Conservation (phyloP, 495 filamentous ascomycete genomes). For the Pseudoneurospora amorphoporcata region DNA sequence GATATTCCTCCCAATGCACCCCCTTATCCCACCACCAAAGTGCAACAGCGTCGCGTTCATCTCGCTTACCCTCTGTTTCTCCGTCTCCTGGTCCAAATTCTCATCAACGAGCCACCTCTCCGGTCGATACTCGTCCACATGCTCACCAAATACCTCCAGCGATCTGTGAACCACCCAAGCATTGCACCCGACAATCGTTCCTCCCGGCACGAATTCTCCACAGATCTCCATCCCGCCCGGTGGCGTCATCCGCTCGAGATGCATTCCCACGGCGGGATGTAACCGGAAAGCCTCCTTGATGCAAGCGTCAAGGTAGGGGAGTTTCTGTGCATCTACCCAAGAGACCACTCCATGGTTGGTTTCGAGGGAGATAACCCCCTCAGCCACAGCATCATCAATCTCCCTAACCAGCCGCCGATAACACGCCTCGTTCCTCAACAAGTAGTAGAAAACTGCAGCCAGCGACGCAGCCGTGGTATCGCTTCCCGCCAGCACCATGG, state of each 20-base stretch:
- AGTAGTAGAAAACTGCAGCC: conserved; percentile 39
- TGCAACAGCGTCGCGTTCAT: conserved; percentile 28
- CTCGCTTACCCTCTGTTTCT: conserved; percentile 20
- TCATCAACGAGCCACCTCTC: conserved; percentile 37
- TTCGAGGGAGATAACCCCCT: conserved; percentile 31
- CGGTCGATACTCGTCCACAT: conserved; percentile 32
- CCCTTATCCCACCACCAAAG: conserved; percentile 52
- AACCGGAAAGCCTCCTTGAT: conserved; percentile 56
- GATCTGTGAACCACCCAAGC: conserved; percentile 44
- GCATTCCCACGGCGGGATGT: conserved; percentile 43
- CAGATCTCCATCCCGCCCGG: conserved; percentile 39
- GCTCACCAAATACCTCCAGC: conserved; percentile 34
- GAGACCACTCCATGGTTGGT: conserved; percentile 31
- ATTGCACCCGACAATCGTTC: conserved; percentile 45
- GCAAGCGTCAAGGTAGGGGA: conserved; percentile 53
- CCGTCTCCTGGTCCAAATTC: conserved; percentile 7
- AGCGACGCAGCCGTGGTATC: conserved; percentile 48
- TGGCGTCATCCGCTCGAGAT: conserved; percentile 48
- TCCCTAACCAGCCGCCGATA: conserved; percentile 31
- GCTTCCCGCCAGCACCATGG: conserved; percentile 44
- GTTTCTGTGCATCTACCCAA: neutral
- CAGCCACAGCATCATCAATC: neutral
- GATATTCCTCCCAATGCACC: conserved; percentile 60
- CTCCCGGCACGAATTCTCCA: conserved; percentile 40
- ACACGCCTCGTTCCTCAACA: conserved; percentile 29